Evolutionary conservation across 352 stramenopile species (phyloP).

Genomic region (Phytophthora cryptogea): DNA sequence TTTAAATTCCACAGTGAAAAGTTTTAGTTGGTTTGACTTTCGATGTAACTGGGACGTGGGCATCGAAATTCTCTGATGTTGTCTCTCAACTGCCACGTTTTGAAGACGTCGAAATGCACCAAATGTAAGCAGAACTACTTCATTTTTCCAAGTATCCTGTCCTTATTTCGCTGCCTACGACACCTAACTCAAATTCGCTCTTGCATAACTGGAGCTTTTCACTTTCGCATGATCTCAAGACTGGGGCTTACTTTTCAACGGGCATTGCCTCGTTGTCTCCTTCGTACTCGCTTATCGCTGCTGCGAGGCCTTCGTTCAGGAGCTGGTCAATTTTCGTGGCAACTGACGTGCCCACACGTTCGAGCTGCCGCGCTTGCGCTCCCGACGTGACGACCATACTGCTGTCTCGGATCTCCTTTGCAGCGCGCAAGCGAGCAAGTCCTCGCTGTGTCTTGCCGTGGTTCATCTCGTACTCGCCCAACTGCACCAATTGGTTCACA

Average conservation of each 20-base stretch:
- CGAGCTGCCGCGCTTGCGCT: conserved; percentile 54
- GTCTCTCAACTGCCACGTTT: conserved; percentile 14
- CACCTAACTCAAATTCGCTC: neutral
- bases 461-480: conserved; percentile 63
- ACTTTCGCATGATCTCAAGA: too few species aligned
- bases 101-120: neutral
- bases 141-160: neutral
- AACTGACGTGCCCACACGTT: conserved; percentile 47
- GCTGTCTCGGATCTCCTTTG: conserved; percentile 53
- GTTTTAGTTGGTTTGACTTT: neutral
- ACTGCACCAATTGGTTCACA: conserved; percentile 57
- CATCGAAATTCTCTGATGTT: conserved; percentile 8
- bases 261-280: conserved; percentile 23
- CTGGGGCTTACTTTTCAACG: conserved; percentile 15
- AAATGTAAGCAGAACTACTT: neutral
- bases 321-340: conserved; percentile 69
- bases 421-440: conserved; percentile 58
- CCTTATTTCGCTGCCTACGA: neutral
- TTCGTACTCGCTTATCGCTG: conserved; percentile 58
- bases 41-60: conserved; percentile 20
- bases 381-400: conserved; percentile 56
- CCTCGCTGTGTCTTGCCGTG: conserved; percentile 55
- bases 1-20: neutral
- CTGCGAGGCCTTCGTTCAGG: conserved; percentile 50
- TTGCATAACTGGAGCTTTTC: neutral